Evolutionary conservation across 208 protist genomes (phyloP), one percentile per base, ranked within the genome.

Genomic region (Leishmania gerbilli): DNA sequence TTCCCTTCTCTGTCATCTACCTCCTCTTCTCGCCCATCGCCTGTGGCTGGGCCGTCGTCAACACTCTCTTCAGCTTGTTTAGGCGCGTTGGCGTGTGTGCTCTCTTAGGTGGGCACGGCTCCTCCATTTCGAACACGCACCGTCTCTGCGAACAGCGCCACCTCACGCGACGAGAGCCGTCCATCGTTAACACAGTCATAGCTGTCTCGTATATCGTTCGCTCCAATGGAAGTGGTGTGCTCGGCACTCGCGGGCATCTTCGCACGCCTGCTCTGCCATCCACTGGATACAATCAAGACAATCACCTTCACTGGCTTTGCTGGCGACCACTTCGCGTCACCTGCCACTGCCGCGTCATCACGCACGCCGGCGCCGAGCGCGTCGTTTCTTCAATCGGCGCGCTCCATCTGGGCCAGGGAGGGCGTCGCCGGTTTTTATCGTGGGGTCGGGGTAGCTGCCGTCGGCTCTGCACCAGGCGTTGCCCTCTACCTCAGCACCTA

Each of bases 281-380:
- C 95, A 1, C 81, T 98, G 49, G 93, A 98, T 81, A 98, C 95
- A 0, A 86, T 90, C 56, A 98, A 98, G 80, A 95, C 95, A 0
- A 89, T 95, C 15, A 80, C 84, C 47, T 95, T 95, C 81, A 95
- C 93, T 6, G 92, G 91, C 45, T 91, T 93, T 37, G 90, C 86
- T 37, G 86, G 89, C 0, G 85, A 90, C 55, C 55, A 75, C 77
- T 19, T 55, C 40, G n/a, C 11, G 4, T 21, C 64, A 21, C 19
- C n/a, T 51, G 40, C 72, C 15, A 58, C 34, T 21, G 74, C n/a
- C 3, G 53, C 47, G 3, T 15, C 49, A 40, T 45, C 37, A 11
- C 15, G 7, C 21, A 9, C 34, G 8, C 19, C n/a, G 45, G 31
- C 42, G 13, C 74, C 74, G 15, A 76, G 56, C 37, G 40, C 69